Conservation (phyloP, 306 rosid species). For the Leucaena leucocephala region DNA sequence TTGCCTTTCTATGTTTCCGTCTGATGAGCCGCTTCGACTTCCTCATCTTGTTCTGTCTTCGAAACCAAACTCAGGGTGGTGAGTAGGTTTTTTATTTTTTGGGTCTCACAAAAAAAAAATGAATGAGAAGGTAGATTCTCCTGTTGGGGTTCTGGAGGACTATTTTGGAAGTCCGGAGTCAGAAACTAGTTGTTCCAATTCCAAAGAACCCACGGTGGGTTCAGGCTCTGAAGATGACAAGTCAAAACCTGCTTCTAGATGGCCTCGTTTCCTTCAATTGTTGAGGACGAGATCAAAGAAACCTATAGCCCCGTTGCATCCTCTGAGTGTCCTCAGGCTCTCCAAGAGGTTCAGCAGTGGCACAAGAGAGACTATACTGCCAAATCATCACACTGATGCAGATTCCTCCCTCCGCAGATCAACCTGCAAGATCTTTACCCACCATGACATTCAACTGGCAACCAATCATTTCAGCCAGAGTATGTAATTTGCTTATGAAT, state of each 20-base stretch:
- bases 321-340: constrained; percentile 54
- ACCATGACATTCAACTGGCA: constrained; percentile 70
- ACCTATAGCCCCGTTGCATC: constrained; percentile 50
- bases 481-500: constrained; percentile 23
- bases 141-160: constrained; percentile 84
- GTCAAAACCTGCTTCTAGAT: constrained; percentile 51
- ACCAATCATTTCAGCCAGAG: constrained; percentile 78
- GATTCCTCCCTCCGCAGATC: constrained; percentile 52
- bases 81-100: neutral
- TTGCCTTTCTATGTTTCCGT: neutral
- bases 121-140: constrained; percentile 77
- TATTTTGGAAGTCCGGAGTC: constrained; percentile 82
- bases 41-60: constrained; percentile 26
- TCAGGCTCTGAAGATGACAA: constrained; percentile 42
- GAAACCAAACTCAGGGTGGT: constrained; percentile 10
- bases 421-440: constrained; percentile 80
- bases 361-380: constrained; percentile 58
- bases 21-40: constrained; percentile 30
- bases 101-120: constrained; percentile 36
- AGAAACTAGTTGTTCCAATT: constrained; percentile 71
- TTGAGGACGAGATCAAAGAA: constrained; percentile 63
- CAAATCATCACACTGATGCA: constrained; percentile 51
- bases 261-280: constrained; percentile 58
- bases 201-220: constrained; percentile 50
- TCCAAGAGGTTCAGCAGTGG: constrained; percentile 73